Percentiles rank a stretch among this genome's conserved stretches.
phyloP scores from a whole-genome alignment of 169 alveolate species.

The Plasmodium billcollinsi region DNA sequence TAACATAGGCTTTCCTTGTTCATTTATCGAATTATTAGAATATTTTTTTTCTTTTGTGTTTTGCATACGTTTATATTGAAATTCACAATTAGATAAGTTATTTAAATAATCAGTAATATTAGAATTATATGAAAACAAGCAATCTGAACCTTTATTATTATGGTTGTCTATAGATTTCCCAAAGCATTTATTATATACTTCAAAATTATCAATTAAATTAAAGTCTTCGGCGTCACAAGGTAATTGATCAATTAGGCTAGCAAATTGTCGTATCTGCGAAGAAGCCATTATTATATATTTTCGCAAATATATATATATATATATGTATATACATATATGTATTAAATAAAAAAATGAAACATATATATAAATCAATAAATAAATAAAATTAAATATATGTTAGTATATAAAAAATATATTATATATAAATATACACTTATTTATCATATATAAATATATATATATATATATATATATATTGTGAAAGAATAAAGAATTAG shows the following conservation, averaged over 20 bases:
- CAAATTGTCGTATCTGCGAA: slow-evolving; percentile 75
- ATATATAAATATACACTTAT: no score
- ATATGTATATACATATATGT: no score
- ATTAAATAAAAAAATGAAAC: not conserved
- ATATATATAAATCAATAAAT: no score
- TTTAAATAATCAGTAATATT: slow-evolving; percentile 47
- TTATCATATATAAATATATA: no score
- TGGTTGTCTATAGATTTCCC: slow-evolving; percentile 22
- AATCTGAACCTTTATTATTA: slow-evolving; percentile 20
- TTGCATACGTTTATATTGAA: slow-evolving; percentile 4
- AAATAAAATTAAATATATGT: no score
- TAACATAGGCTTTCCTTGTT: slow-evolving; percentile 13
- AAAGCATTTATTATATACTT: slow-evolving; percentile 38
- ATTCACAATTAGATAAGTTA: slow-evolving; percentile 34
- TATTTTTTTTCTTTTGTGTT: slow-evolving; percentile 15
- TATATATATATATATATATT: no score
- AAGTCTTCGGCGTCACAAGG: slow-evolving; percentile 75
- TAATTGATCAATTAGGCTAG: slow-evolving; percentile 69
- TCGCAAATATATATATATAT: not conserved
- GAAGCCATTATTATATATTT: slow-evolving; percentile 75
- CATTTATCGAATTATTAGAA: slow-evolving; percentile 23
- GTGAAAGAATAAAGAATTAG: no score
- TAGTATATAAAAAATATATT: no score
- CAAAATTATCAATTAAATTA: slow-evolving; percentile 64
- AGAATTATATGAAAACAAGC: slow-evolving; percentile 25